Percentiles rank a stretch among this genome's conserved stretches.
These are phyloP conservation scores for Hypoxylon lienhwacheense DNA, from an alignment of 495 filamentous ascomycete species.

Conservation along the genomic window DNA sequence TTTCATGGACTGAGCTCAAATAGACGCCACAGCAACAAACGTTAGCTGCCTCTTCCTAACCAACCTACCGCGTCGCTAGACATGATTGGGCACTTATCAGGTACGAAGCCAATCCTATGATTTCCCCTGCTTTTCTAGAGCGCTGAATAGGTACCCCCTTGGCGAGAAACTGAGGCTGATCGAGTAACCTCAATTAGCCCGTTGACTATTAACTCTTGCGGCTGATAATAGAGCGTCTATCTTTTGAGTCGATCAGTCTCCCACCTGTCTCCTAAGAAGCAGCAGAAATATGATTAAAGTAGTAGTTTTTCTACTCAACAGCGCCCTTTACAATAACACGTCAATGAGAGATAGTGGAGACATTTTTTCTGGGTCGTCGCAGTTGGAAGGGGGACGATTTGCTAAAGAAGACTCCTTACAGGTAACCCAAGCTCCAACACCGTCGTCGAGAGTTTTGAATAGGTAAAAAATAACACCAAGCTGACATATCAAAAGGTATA, in stretches of 20 bases:
- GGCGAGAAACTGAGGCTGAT: too few relatives aligned
- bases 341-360: too few relatives aligned
- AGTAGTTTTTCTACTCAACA: slow-evolving; percentile 1
- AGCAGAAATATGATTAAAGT: neutral
- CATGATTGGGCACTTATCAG: neutral
- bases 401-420: neutral
- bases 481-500: too few relatives aligned
- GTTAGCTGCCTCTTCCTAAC: neutral
- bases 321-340: neutral
- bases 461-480: too few relatives aligned
- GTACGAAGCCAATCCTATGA: slow-evolving; percentile 3
- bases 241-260: neutral
- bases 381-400: neutral
- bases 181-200: neutral
- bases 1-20: neutral
- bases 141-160: too few relatives aligned
- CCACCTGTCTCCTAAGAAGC: slow-evolving; percentile 1
- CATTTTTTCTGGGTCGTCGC: slow-evolving; percentile 14
- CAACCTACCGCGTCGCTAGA: neutral
- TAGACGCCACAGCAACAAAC: neutral
- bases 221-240: neutral
- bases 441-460: neutral
- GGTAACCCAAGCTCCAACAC: slow-evolving; percentile 3
- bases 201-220: neutral
- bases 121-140: too few relatives aligned